These are phyloP conservation scores for Apiospora saccharicola DNA, from an alignment of 2,329 filamentous ascomycete species.

Conservation along the genomic window DNA sequence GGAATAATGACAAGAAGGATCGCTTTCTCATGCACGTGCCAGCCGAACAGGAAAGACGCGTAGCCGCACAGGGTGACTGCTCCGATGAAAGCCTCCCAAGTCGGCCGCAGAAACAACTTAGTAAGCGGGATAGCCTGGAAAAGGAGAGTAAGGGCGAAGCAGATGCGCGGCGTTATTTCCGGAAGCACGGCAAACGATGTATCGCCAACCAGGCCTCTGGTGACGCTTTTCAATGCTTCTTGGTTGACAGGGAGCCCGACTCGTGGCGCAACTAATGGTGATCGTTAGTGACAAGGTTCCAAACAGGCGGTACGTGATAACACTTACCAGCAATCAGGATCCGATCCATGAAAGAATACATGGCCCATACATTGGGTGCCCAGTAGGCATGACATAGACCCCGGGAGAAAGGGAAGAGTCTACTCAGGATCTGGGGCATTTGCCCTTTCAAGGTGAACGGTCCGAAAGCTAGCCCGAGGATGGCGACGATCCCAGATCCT, in stretches of 20 bases:
- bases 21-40: conserved; percentile 98
- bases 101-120: conserved; percentile 82
- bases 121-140: conserved; percentile 83
- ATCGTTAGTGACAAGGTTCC: conserved; percentile 41
- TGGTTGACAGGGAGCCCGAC: conserved; percentile 76
- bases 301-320: conserved; percentile 11
- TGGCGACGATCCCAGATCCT: conserved; percentile 71
- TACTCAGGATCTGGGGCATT: conserved; percentile 80
- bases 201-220: conserved; percentile 90
- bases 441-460: conserved; percentile 86
- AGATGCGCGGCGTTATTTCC: conserved; percentile 79
- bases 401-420: conserved; percentile 92
- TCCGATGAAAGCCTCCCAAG: conserved; percentile 89
- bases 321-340: conserved; percentile 79
- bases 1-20: conserved; percentile 93
- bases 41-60: conserved; percentile 95
- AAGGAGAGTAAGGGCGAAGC: conserved; percentile 82
- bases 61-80: conserved; percentile 93
- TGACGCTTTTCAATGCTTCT: conserved; percentile 85
- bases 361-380: conserved; percentile 96
- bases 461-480: conserved; percentile 85
- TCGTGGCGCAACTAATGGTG: conserved; percentile 74
- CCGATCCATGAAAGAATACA: conserved; percentile 92
- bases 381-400: conserved; percentile 98
- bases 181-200: conserved; percentile 93